Base-by-base conservation (phyloP, 1,284 basidiomycete species). In the Spongiforma sp. region DNA sequence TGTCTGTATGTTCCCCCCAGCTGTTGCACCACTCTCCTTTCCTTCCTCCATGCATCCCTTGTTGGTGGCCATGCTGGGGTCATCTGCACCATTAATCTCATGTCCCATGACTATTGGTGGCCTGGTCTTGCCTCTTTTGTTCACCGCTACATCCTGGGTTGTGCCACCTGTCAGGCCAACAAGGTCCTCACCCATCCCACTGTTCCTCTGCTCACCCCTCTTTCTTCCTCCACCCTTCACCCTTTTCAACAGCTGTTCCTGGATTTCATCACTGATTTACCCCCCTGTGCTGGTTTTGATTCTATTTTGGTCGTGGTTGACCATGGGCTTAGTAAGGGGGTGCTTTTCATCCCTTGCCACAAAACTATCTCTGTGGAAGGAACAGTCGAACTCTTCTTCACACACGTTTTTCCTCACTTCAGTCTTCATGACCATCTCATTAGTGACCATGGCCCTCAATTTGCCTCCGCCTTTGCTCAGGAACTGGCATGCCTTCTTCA, bases 291-390 rank as follows among this genome's bases (percentile, higher is more conserved):
- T 19, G 9, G 15, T 11, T 53, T 53, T 32, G 32, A 53, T 21
- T 53, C 32, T n/a, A 53, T 53, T 21, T n/a, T 53, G 52, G 52
- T 53, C 30, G 28, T 53, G 52, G 52, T 53, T n/a, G 52, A 53
- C 52, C 52, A 53, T 33, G 52, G 52, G 2, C 52, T 53, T 53
- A 32, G 9, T 8, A 53, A 53, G 32, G 32, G 52, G 52, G 52
- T 53, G 28, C 24, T 48, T 28, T 30, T 48, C 26, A 11, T 48
- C 46, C 46, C 46, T 14, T 48, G 46, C 17, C n/a, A 4, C 8
- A 48, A 48, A 15, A 26, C 26, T 6, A 37, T 37, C 36, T 37
- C 41, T 6, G 41, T 19, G 7, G 41, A 43, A 21, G 41, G 41
- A 10, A 19, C 17, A 11, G 41, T 19, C 41, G 6, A 10, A 11